Conservation (phyloP, 164 flowering plant species). For the Pachysandra terminalis region DNA sequence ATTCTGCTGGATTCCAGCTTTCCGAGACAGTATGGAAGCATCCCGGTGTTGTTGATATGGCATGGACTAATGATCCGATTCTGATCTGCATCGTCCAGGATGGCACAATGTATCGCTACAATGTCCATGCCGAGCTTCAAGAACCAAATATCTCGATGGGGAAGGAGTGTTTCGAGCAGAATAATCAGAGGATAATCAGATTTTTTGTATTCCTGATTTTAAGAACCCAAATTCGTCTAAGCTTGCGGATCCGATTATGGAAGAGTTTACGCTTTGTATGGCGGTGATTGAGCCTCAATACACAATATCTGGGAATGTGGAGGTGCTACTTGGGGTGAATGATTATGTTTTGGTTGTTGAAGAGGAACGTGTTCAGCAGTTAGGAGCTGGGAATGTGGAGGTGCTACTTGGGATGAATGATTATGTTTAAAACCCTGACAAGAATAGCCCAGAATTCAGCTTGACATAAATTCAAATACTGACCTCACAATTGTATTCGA, state of each 20-base stretch:
- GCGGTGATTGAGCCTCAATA: constrained; percentile 93
- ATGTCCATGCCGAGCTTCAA: constrained; percentile 57
- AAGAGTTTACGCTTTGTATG: constrained; percentile 60
- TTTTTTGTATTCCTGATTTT: constrained; percentile 75
- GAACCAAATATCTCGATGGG: constrained; percentile 67
- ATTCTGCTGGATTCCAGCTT: constrained; percentile 66
- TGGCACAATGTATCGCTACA: constrained; percentile 67
- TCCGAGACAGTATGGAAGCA: constrained; percentile 80
- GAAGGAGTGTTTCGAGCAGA: constrained; percentile 70
- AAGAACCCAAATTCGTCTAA: constrained; percentile 49
- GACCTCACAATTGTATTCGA: constrained; percentile 55
- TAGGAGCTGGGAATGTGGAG: constrained; percentile 56
- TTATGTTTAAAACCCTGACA: too few relatives aligned
- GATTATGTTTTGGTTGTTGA: constrained; percentile 62
- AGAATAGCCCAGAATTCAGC: too few relatives aligned
- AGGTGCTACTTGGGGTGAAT: constrained; percentile 68
- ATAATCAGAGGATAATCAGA: constrained; percentile 55
- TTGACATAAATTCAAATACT: too few relatives aligned
- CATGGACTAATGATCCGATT: constrained; percentile 85
- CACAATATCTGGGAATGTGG: constrained; percentile 90
- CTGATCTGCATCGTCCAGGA: constrained; percentile 85
- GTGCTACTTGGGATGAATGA: too few relatives aligned
- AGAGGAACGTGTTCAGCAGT: constrained; percentile 58
- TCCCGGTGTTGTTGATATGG: constrained; percentile 79
- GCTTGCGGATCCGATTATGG: constrained; percentile 61